Percentiles rank a stretch among this genome's conserved stretches.
Evolutionary conservation across 2,329 filamentous ascomycete genomes (phyloP).

Genomic region (Scorias spongiosa): DNA sequence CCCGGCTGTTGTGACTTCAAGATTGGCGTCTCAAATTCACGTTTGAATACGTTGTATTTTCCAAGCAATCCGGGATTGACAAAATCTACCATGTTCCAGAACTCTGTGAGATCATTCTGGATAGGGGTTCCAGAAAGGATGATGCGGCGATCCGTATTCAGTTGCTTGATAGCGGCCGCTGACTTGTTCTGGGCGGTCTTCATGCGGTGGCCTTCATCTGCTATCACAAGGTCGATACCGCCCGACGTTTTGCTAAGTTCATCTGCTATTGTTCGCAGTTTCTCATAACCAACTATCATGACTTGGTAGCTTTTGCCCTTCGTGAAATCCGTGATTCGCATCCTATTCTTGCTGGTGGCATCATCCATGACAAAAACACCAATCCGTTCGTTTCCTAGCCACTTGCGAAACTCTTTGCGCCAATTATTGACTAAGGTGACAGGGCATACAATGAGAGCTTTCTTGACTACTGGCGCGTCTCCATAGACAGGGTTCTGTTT

Average conservation of each 20-base stretch:
- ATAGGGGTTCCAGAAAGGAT: constrained; percentile 54
- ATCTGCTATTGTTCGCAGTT: constrained; percentile 48
- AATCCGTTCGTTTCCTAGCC: constrained; percentile 55
- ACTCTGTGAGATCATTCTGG: constrained; percentile 53
- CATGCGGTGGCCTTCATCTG: constrained; percentile 53
- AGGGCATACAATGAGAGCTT: constrained; percentile 58
- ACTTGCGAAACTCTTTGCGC: constrained; percentile 58
- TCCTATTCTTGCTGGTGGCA: constrained; percentile 26
- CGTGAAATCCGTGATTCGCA: constrained; percentile 51
- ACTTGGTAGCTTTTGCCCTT: constrained; percentile 52
- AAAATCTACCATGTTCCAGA: constrained; percentile 53
- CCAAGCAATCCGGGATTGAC: constrained; percentile 52
- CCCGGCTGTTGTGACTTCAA: constrained; percentile 48
- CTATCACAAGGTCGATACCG: constrained; percentile 50
- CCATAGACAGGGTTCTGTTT: constrained; percentile 55
- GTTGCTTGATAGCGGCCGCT: constrained; percentile 47
- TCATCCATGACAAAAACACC: constrained; percentile 53
- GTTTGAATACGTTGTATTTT: constrained; percentile 46
- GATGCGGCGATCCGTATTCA: constrained; percentile 45
- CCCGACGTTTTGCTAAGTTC: constrained; percentile 46
- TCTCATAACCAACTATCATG: constrained; percentile 62
- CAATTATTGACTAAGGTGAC: constrained; percentile 60
- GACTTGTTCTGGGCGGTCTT: constrained; percentile 57
- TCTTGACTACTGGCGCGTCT: constrained; percentile 46
- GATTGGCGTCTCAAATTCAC: constrained; percentile 50